A percentile compares a stretch with the other conserved stretches of the same genome.
phyloP scores from a whole-genome alignment of 805 yeast species.

The Pichia exigua region DNA sequence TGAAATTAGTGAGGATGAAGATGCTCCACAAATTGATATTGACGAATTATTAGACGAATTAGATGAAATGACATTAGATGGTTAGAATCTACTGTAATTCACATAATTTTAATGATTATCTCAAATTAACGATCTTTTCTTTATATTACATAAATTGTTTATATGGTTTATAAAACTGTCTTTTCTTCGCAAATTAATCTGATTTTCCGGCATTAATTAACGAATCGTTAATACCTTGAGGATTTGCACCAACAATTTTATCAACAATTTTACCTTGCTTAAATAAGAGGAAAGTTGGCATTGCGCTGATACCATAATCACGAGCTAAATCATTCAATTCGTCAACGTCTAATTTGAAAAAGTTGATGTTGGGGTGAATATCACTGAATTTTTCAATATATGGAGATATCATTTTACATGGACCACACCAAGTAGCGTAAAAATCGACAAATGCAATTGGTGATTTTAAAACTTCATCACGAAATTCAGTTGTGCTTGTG shows the following conservation, averaged over 20 bases:
- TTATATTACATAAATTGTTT: neutral
- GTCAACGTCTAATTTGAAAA: constrained; percentile 69
- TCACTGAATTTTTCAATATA: constrained; percentile 37
- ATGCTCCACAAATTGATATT: constrained; percentile 81
- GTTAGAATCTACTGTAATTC: constrained; percentile 17
- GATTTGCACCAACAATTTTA: constrained; percentile 60
- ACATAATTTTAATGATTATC: neutral
- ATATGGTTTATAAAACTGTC: neutral
- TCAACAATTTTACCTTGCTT: constrained; percentile 52
- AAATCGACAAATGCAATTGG: constrained; percentile 53
- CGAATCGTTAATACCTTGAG: constrained; percentile 28
- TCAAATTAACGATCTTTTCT: neutral
- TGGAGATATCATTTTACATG: constrained; percentile 69
- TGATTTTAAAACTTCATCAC: constrained; percentile 25
- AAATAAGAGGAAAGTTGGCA: constrained; percentile 67
- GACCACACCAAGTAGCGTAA: constrained; percentile 72
- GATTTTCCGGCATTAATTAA: constrained; percentile 2
- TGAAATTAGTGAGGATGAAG: constrained; percentile 53
- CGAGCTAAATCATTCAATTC: constrained; percentile 43
- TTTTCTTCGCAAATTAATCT: neutral
- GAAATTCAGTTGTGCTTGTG: constrained; percentile 29
- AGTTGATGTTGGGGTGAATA: constrained; percentile 42
- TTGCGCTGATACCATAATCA: constrained; percentile 57
- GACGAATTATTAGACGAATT: constrained; percentile 92
- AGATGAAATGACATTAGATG: constrained; percentile 85